Evolutionary conservation across 176 grass and related monocot species (phyloP).

Genomic region (sorghum (Sorghum bicolor)): Sorghum_bicolor_NCBIv3 NC_012876.2:55683001-55683500

Average conservation of each 20-base stretch:
- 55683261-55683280: conserved; percentile 26
- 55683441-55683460: conserved; percentile 2
- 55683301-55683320: conserved; percentile 21
- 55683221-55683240: conserved; percentile 45
- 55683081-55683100: conserved; percentile 55
- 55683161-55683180: conserved; percentile 31
- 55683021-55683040: not conserved
- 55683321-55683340: conserved; percentile 24
- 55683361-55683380: conserved; percentile 28
- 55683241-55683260: conserved; percentile 30
- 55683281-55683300: conserved; percentile 1
- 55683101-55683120: conserved; percentile 43
- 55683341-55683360: not conserved
- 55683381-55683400: conserved; percentile 10
- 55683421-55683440: conserved; percentile 12
- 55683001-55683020: conserved; percentile 1
- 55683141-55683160: conserved; percentile 36
- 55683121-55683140: conserved; percentile 35
- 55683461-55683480: conserved; percentile 61
- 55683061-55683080: conserved; percentile 33
- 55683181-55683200: conserved; percentile 33
- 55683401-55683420: conserved; percentile 15
- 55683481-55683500: conserved; percentile 35
- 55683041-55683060: conserved; percentile 17
- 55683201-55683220: conserved; percentile 49